Evolutionary conservation across 1,139 yeast species (phyloP).

Genomic region (Candida sojae): DNA sequence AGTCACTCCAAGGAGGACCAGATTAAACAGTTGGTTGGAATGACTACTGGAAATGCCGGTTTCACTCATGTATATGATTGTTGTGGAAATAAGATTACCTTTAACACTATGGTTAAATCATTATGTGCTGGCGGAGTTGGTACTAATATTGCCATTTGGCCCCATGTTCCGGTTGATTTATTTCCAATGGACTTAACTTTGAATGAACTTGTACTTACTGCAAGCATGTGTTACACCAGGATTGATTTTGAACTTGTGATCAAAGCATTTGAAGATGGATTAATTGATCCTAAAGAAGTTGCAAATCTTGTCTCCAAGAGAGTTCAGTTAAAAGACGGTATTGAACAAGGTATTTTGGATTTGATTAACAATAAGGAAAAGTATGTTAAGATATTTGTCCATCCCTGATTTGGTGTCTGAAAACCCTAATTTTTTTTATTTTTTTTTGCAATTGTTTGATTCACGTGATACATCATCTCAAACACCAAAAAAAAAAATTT

Average conservation of each 20-base stretch:
- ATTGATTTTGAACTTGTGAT: constrained; percentile 39
- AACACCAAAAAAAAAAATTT: not conserved
- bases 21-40: constrained; percentile 29
- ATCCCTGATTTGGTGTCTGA: not conserved
- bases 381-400: constrained; percentile 26
- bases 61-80: constrained; percentile 62
- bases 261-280: constrained; percentile 24
- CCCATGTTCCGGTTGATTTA: constrained; percentile 32
- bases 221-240: constrained; percentile 42
- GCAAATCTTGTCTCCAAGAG: constrained; percentile 29
- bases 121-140: constrained; percentile 61
- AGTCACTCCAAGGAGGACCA: constrained; percentile 20
- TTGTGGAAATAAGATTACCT: constrained; percentile 59
- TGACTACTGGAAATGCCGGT: constrained; percentile 53
- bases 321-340: constrained; percentile 33
- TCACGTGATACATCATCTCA: not conserved
- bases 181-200: constrained; percentile 42
- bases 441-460: not conserved
- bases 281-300: constrained; percentile 4
- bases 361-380: constrained; percentile 36
- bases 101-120: constrained; percentile 51
- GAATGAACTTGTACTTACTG: constrained; percentile 39
- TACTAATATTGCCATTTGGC: constrained; percentile 65
- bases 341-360: constrained; percentile 36
- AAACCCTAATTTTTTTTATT: not conserved